These are phyloP conservation scores for Rutidosis leptorrhynchoides DNA, from an alignment of 129 eudicot species.

Conservation along the genomic window DNA sequence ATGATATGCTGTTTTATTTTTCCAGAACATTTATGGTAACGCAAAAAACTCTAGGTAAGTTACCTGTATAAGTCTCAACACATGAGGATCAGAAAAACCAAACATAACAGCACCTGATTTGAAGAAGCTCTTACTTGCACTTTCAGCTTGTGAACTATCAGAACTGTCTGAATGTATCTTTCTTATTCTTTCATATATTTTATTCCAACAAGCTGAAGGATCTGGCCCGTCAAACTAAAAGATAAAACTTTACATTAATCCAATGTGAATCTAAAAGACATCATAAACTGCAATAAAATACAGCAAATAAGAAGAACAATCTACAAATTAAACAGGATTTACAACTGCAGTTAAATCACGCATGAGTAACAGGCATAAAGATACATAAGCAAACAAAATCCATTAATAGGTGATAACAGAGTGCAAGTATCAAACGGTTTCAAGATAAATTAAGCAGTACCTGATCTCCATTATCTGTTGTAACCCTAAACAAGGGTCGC, in stretches of 20 bases:
- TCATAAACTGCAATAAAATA: neutral
- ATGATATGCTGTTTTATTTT: neutral
- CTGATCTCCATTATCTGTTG: slow-evolving; percentile 72
- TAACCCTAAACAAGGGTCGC: slow-evolving; percentile 69
- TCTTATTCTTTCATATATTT: slow-evolving; percentile 54
- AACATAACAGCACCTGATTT: slow-evolving; percentile 78
- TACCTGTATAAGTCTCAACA: slow-evolving; percentile 71
- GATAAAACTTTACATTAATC: slow-evolving; percentile 18
- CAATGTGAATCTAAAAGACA: slow-evolving; percentile 1
- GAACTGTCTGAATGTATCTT: slow-evolving; percentile 33
- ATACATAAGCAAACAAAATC: neutral
- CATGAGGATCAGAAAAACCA: slow-evolving; percentile 84
- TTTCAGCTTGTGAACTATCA: slow-evolving; percentile 38
- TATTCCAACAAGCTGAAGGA: slow-evolving; percentile 75
- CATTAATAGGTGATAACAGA: neutral
- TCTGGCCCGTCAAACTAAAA: slow-evolving; percentile 70
- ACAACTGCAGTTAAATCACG: slow-evolving; percentile 8
- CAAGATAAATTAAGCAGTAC: slow-evolving; percentile 27
- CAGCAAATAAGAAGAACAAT: slow-evolving; percentile 3
- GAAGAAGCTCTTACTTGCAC: slow-evolving; percentile 36
- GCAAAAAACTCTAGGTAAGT: slow-evolving; percentile 9
- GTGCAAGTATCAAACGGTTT: neutral
- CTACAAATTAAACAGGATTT: slow-evolving; percentile 8
- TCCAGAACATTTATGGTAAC: slow-evolving; percentile 2
- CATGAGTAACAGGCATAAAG: slow-evolving; percentile 1